Base-by-base conservation (phyloP, 2,329 filamentous ascomycete genomes). In the Aureobasidium leucospermi region DNA sequence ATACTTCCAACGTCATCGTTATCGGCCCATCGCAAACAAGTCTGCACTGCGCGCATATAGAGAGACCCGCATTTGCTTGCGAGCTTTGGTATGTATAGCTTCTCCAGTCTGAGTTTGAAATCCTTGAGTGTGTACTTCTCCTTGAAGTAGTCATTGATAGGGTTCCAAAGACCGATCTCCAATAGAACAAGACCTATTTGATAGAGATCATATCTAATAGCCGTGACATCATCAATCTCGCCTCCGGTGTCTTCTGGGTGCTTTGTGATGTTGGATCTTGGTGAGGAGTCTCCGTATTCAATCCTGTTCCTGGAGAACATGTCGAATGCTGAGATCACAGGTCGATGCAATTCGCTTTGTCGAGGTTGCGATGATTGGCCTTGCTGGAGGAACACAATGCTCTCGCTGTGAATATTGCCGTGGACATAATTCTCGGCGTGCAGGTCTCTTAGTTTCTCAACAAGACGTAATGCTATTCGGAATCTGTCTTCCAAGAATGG, bases 401-500 rank as follows among this genome's bases (percentile, higher is more conserved):
- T 89, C 42, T 78, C 81, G 64, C 85, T 84, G 49, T 81, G 77
- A 32, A 93, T 79, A 65, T 88, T 86, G 4, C 88, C 86, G 70
- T 92, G 89, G 6, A 80, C 81, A 56, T 90, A 82, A 13, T 84
- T 83, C 42, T 86, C 79, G 2, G 81, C 80, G 68, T 92, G 88
- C 70, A 92, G 77, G 64, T 88, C 85, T 67, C 88, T 89, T 36
- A 92, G 79, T 3, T 87, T 88, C 63, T 85, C 86, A 34, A 83
- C 83, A 3, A 92, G 77, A 64, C 89, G 89, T 57, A 87, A 80
- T 3, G 88, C 88, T 53, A 93, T 77, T 13, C 85, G 81, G 67
- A 90, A 92, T 66, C 89, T 89, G 60, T 86, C 85, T 72, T 93
- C 89, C 0, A 92, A 76, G 38, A 82, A 81, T 0, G 87, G 87